Base-by-base conservation (phyloP, 176 grass and related monocot species). In the Cenchrus purpureus region DNA sequence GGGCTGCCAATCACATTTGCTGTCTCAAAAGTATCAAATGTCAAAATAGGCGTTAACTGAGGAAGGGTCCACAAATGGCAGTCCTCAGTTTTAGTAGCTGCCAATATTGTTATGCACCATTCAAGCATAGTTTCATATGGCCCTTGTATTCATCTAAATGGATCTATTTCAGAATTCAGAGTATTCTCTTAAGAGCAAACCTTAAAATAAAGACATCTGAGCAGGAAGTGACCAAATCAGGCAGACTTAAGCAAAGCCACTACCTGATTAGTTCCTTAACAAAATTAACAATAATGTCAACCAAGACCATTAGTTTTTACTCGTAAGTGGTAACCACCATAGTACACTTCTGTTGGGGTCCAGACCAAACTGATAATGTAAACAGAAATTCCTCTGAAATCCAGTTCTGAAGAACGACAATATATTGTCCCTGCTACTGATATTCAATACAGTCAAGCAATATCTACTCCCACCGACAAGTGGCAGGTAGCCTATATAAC, bases 381-480 rank as follows among this genome's bases (percentile, higher is more conserved):
- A 68, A 68, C 32, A 68, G 11, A 11, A 28, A 6, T 40, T 68
- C 48, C 31, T 65, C 65, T 16, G 31, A 55, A 34, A 42, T 55
- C 4, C 11, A 43, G 31, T 69, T 69, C 45, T 22, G 31, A 31
- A 68, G 62, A 68, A 80, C 0, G 16, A 34, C 4, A 0, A 34
- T 40, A 54, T 56, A 50, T 44, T 13, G 32, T 42, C n/a, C 2
- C 4, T 54, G 65, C 12, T 56, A 81, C 56, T 20, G 2, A 25
- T 44, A 84, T 40, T 29, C 48, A 40, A 40, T 40, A 76, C 14
- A 10, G 19, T 4, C 29, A 87, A 76, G 68, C 13, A 53, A 86
- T 55, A 86, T 63, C 10, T 69, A 63, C 46, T 20, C 11, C 42
- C 31, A 60, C 68, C 20, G 75, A 89, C 25, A 25, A 25, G 52